Base-by-base conservation (phyloP, 179 eudicot species). In the Beta macrorhiza region DNA sequence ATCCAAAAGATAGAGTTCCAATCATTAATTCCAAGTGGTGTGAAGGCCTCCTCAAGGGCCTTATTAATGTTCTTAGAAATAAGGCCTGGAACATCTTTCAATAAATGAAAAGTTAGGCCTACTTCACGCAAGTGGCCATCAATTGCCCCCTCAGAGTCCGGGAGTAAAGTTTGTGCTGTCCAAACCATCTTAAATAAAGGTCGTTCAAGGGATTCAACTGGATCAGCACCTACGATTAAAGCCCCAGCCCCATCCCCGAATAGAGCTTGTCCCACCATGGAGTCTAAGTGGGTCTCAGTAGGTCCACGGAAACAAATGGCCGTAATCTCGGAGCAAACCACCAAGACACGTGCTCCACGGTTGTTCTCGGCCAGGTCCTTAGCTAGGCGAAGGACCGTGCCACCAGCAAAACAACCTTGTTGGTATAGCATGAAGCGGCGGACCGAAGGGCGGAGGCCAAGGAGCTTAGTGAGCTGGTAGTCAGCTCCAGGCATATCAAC, bases 381-480 rank as follows among this genome's bases (percentile, higher is more conserved):
- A 9, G 75, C 75, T 13, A 72, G 75, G 20, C 75, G 75, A 8
- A 72, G 75, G 42, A 72, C 75, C 10, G 75, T 72, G 9, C 75
- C 75, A 22, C 75, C 75, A 4, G 75, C 75, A 14, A 72, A 72
- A 13, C 75, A 72, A 13, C 75, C 75, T 51, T 72, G 75, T 51
- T 72, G 75, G 59, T 72, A 72, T 10, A 72, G 75, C 75, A 72
- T 72, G 75, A 72, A 72, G 42, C 75, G 75, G 8, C 58, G 58
- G 4, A 72, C 75, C 20, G 59, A 72, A 5, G 75, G 75, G 4
- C 75, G 58, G 6, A 72, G 75, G 37, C 75, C 75, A 0, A 72
- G 59, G 75, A 72, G 75, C 58, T 72, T 72, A 14, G 75, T 72
- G 75, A 72, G 75, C 42, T 72, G 75, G 59, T 72, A 72, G 44